These are phyloP conservation scores for Liquidambar formosana DNA, from an alignment of 164 flowering plant species.

Conservation along the genomic window DNA sequence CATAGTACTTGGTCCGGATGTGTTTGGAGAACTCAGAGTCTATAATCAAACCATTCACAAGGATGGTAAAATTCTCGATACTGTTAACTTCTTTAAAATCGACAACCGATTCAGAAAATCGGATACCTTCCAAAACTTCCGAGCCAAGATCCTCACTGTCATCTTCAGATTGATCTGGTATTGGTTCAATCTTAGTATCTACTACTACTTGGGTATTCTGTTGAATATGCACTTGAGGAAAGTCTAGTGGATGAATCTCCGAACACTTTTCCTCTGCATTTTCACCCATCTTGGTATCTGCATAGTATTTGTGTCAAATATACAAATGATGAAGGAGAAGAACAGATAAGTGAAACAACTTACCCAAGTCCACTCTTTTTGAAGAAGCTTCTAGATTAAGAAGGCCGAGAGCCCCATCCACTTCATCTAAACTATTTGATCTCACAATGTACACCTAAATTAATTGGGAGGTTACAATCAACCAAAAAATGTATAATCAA, in stretches of 20 bases:
- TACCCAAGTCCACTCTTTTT: conserved; percentile 23
- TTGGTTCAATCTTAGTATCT: background rate
- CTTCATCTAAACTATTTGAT: conserved; percentile 28
- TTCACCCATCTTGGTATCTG: background rate
- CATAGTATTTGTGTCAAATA: background rate
- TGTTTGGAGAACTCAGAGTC: conserved; percentile 28
- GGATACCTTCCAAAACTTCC: conserved; percentile 22
- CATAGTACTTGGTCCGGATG: conserved; percentile 30
- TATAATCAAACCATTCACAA: conserved; percentile 32
- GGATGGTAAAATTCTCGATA: conserved; percentile 28
- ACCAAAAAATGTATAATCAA: background rate
- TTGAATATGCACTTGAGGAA: background rate
- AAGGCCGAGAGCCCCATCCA: conserved; percentile 40
- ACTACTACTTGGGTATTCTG: background rate
- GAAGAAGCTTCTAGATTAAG: conserved; percentile 18
- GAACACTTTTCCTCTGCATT: conserved; percentile 1
- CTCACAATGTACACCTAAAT: conserved; percentile 48
- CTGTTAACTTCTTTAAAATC: conserved; percentile 29
- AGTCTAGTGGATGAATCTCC: conserved; percentile 2
- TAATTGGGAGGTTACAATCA: background rate
- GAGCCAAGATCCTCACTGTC: conserved; percentile 12
- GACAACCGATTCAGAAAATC: conserved; percentile 20
- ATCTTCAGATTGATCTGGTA: conserved; percentile 10
- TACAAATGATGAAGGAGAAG: background rate
- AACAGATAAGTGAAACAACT: background rate